Evolutionary conservation across 2,329 filamentous ascomycete species (phyloP), one percentile per base, ranked within the genome.

Genomic region (Cadophora luteo-olivacea): DNA sequence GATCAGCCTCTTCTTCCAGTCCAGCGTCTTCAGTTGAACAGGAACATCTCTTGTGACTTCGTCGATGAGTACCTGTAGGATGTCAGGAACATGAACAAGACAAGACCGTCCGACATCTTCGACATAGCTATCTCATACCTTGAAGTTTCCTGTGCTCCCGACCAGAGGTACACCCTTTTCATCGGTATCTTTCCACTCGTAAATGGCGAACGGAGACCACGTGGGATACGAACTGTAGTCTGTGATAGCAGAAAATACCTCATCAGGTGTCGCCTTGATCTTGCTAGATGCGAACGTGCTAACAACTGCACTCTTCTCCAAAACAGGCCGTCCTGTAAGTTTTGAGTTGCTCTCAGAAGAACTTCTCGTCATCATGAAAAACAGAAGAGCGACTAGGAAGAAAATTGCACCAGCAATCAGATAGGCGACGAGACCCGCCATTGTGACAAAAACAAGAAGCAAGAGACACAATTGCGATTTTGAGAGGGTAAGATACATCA

Each of bases 201-300:
- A 75, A n/a, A 70, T 36, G n/a, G 61, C 62, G 38, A 66, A 65
- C 4, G 68, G 33, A 33, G 65, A 64, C 65, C 64, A 69, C 19
- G 38, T 29, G 5, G 65, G 54, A 60, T 70, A 73, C 5, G 66
- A 51, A n/a, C 73, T 62, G 45, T 68, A 74, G 9, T 67, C 66
- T 11, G 65, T 49, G 6, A 75, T 62, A 1, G 66, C 65, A 16
- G 51, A 16, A 52, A 72, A 74, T 5, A 72, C 73, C 14, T 74
- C 70, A 38, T 75, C 72, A 14, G 62, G 68, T 41, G 66, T 65
- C 12, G 66, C 70, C 38, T 66, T 71, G 54, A 75, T 73, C 33
- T 52, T 71, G n/a, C 57, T 64, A 1, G 68, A 73, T 11, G 66
- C 71, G 60, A 66, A 68, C 12, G 70, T 61, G 19, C 70, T 72